phyloP scores from a whole-genome alignment of 169 alveolate species.

The Perkinsus chesapeaki region DNA sequence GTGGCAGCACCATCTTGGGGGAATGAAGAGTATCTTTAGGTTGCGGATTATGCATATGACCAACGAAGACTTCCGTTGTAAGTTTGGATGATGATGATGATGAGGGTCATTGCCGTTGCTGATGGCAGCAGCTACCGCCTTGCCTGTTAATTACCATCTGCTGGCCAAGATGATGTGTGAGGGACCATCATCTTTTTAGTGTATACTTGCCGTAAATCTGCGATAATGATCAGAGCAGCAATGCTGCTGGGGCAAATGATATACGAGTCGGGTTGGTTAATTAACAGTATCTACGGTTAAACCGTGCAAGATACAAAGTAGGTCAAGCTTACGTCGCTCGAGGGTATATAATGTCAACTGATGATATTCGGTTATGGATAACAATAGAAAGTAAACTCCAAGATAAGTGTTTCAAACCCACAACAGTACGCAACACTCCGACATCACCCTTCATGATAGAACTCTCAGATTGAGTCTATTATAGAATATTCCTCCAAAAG shows the following conservation, averaged over 20 bases:
- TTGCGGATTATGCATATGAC: neutral
- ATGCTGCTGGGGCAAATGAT: neutral
- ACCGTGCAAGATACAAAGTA: neutral
- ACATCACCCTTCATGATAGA: too few relatives aligned
- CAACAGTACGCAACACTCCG: too few relatives aligned
- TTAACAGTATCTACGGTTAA: neutral
- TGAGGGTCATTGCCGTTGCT: neutral
- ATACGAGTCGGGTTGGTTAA: neutral
- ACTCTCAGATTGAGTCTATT: too few relatives aligned
- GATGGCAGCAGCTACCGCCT: neutral
- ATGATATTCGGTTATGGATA: too few relatives aligned
- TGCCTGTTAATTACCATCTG: too few relatives aligned
- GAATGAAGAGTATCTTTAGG: neutral
- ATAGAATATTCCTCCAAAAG: too few relatives aligned
- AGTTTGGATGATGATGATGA: neutral
- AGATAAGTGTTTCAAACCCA: too few relatives aligned
- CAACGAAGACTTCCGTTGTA: conserved; percentile 2
- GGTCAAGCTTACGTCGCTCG: neutral
- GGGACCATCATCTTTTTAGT: neutral
- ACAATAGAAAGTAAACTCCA: too few relatives aligned
- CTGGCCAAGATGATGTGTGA: too few relatives aligned
- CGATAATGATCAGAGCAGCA: neutral
- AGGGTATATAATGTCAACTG: too few relatives aligned
- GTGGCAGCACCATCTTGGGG: neutral
- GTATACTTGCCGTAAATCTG: neutral